These are phyloP conservation scores for Tremella yokohamensis DNA, from an alignment of 768 basidiomycete species.

Conservation along the genomic window DNA sequence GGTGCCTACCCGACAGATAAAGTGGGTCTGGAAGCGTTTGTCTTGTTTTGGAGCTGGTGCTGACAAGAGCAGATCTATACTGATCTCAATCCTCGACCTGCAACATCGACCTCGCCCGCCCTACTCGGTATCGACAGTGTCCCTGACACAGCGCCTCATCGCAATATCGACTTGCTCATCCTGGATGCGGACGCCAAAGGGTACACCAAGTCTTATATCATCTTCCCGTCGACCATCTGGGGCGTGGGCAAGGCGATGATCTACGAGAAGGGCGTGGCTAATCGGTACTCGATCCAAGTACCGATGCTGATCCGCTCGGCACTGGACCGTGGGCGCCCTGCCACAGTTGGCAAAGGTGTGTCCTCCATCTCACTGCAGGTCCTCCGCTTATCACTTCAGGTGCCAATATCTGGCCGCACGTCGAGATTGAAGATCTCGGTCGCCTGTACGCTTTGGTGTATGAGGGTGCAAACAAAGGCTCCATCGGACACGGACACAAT, in stretches of 20 bases:
- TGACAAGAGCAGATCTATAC: slow-evolving; percentile 39
- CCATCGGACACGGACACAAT: slow-evolving; percentile 46
- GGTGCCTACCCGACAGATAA: slow-evolving; percentile 38
- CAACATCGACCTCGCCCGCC: slow-evolving; percentile 27
- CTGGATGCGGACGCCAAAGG: slow-evolving; percentile 40
- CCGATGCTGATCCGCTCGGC: slow-evolving; percentile 39
- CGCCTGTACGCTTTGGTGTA: slow-evolving; percentile 42
- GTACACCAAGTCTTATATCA: slow-evolving; percentile 42
- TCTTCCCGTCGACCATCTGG: slow-evolving; percentile 50
- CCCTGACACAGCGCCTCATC: slow-evolving; percentile 38
- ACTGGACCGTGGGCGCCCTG: slow-evolving; percentile 41
- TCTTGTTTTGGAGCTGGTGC: not conserved
- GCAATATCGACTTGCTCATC: slow-evolving; percentile 47
- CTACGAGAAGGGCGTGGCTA: slow-evolving; percentile 40
- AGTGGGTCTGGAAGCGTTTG: slow-evolving; percentile 16
- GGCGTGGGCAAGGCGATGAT: slow-evolving; percentile 37
- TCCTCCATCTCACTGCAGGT: not conserved
- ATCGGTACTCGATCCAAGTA: slow-evolving; percentile 44
- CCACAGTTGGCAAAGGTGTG: slow-evolving; percentile 47
- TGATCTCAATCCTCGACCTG: slow-evolving; percentile 43
- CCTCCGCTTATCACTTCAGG: slow-evolving; percentile 18
- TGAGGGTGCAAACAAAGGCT: slow-evolving; percentile 23
- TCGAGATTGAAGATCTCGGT: slow-evolving; percentile 41
- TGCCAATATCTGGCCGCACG: slow-evolving; percentile 47
- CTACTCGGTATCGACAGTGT: slow-evolving; percentile 39